Evolutionary conservation across 306 rosid genomes (phyloP).

Genomic region (Castanea mollissima): DNA sequence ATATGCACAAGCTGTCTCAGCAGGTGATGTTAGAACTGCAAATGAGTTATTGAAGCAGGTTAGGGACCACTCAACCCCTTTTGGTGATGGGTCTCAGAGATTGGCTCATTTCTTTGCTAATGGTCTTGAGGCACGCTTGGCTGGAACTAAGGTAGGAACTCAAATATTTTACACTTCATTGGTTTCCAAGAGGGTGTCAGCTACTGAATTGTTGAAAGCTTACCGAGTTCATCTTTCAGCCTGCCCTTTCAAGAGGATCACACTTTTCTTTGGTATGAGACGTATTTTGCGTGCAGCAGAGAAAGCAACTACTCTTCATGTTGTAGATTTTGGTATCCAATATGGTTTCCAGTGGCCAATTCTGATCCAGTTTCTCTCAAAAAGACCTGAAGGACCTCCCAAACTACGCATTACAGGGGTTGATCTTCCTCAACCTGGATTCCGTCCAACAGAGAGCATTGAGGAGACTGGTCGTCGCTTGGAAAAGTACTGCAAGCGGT

Average conservation of each 20-base stretch:
- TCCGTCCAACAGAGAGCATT: slow-evolving; percentile 68
- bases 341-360: slow-evolving; percentile 86
- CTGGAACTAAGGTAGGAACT: slow-evolving; percentile 38
- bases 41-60: slow-evolving; percentile 55
- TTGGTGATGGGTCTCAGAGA: slow-evolving; percentile 65
- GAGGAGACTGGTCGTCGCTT: slow-evolving; percentile 81
- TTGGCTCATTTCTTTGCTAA: slow-evolving; percentile 66
- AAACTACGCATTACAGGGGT: slow-evolving; percentile 64
- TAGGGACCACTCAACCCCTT: slow-evolving; percentile 58
- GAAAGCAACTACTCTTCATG: slow-evolving; percentile 48
- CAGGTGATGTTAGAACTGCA: slow-evolving; percentile 56
- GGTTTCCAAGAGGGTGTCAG: neutral
- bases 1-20: slow-evolving; percentile 69
- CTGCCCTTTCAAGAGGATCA: slow-evolving; percentile 57
- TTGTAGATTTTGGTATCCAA: slow-evolving; percentile 69
- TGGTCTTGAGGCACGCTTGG: slow-evolving; percentile 61
- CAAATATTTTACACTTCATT: slow-evolving; percentile 13
- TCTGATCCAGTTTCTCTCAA: slow-evolving; percentile 50
- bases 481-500: slow-evolving; percentile 43
- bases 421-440: slow-evolving; percentile 76
- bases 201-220: slow-evolving; percentile 56
- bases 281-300: slow-evolving; percentile 36
- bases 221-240: slow-evolving; percentile 44
- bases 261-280: slow-evolving; percentile 29
- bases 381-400: slow-evolving; percentile 43